Evolutionary conservation across 164 flowering plant species (phyloP).

Genomic region (Umbilicus rupestris): DNA sequence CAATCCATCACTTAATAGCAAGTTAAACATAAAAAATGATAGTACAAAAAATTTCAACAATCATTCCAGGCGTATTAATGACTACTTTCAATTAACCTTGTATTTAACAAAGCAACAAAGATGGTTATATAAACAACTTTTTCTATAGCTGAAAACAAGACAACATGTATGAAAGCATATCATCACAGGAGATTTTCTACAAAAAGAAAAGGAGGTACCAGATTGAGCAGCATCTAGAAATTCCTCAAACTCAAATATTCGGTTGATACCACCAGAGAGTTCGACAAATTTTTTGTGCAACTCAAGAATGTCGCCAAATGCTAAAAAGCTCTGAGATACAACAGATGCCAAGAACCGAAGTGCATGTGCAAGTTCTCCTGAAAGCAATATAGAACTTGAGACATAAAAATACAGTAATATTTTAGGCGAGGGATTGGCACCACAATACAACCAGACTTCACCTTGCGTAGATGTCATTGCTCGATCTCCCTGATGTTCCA

Average conservation of each 20-base stretch:
- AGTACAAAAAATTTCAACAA: background rate
- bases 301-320: conserved; percentile 97
- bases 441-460: conserved; percentile 11
- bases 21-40: background rate
- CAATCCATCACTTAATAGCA: background rate
- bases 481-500: conserved; percentile 87
- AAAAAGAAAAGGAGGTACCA: conserved; percentile 34
- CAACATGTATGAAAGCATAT: background rate
- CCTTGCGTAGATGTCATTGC: conserved; percentile 79
- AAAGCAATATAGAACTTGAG: conserved; percentile 8
- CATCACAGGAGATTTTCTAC: background rate
- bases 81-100: background rate
- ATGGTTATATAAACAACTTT: background rate
- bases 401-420: background rate
- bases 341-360: conserved; percentile 94
- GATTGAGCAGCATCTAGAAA: conserved; percentile 72
- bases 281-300: conserved; percentile 70
- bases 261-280: conserved; percentile 88
- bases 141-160: background rate
- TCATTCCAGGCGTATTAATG: background rate
- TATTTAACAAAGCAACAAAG: background rate
- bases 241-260: conserved; percentile 96
- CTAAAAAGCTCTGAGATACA: conserved; percentile 97
- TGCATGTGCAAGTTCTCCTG: conserved; percentile 98
- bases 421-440: background rate